Percentiles rank a stretch among this genome's conserved stretches.
Conservation (phyloP, 805 yeast genomes). For the Torulaspora indica region DNA sequence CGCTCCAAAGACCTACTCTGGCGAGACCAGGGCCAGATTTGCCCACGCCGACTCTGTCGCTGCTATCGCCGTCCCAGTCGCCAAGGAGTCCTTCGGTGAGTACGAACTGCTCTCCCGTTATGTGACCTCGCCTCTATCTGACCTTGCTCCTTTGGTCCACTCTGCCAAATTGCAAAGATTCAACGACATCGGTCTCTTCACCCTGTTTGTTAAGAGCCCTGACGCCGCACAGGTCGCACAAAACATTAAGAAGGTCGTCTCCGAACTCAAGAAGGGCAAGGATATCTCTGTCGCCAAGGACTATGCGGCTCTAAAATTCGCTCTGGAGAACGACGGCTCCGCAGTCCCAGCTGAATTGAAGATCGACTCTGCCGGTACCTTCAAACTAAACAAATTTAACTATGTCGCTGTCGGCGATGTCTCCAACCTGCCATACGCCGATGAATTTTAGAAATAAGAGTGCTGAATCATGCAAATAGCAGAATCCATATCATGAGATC, state of each 20-base stretch:
- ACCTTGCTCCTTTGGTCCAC: conserved; percentile 49
- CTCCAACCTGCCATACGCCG: conserved; percentile 78
- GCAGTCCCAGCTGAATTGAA: conserved; percentile 37
- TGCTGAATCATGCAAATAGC: conserved; percentile 5
- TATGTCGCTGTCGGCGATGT: conserved; percentile 88
- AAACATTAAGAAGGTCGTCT: conserved; percentile 57
- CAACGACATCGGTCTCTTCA: conserved; percentile 77
- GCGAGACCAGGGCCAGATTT: conserved; percentile 66
- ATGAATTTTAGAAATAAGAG: conserved; percentile 58
- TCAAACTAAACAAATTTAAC: conserved; percentile 61
- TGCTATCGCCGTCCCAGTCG: conserved; percentile 75
- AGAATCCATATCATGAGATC: not conserved
- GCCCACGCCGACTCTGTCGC: conserved; percentile 62
- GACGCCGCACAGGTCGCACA: conserved; percentile 54
- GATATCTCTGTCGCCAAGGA: conserved; percentile 58
- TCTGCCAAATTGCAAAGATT: conserved; percentile 54
- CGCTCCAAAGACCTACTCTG: conserved; percentile 48
- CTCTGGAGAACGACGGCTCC: conserved; percentile 40
- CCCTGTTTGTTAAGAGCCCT: conserved; percentile 58
- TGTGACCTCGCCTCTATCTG: conserved; percentile 55
- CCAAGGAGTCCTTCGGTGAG: conserved; percentile 56
- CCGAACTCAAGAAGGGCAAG: conserved; percentile 47
- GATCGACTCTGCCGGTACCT: conserved; percentile 39
- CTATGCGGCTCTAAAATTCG: conserved; percentile 44
- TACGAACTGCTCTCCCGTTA: conserved; percentile 69